A percentile compares a stretch with the other conserved stretches of the same genome.
These are phyloP conservation scores for Diaporthe aspalathi DNA, from an alignment of 2,329 filamentous ascomycete species.

Conservation along the genomic window DNA sequence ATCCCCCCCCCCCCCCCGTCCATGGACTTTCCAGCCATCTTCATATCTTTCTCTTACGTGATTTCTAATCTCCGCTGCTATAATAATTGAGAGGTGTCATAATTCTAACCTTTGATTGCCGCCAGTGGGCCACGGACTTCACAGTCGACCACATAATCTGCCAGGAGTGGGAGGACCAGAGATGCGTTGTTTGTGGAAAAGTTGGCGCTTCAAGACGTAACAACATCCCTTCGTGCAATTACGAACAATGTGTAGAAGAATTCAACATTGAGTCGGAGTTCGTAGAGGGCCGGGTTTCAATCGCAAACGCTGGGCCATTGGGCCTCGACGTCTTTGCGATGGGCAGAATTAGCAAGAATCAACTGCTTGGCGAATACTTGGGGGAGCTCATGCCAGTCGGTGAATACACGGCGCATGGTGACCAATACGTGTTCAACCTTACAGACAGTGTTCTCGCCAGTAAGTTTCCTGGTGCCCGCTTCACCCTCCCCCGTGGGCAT, in stretches of 20 bases:
- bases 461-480: not conserved
- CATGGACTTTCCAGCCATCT: not conserved
- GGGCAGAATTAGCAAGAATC: not conserved
- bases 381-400: not conserved
- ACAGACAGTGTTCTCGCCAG: not conserved
- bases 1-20: not conserved
- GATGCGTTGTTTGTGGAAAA: not conserved
- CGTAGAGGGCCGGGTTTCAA: not conserved
- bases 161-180: not conserved
- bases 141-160: not conserved
- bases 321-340: slow-evolving; percentile 18
- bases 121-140: not conserved
- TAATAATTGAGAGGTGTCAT: fast-evolving
- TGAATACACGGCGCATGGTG: not conserved
- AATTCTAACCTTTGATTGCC: not conserved
- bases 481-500: not conserved
- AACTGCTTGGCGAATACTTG: slow-evolving; percentile 17
- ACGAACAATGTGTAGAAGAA: not conserved
- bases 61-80: not conserved
- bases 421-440: not conserved
- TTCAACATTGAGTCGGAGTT: fast-evolving
- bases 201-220: not conserved
- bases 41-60: not conserved
- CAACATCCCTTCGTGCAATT: fast-evolving
- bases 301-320: not conserved